phyloP scores from a whole-genome alignment of 2,329 filamentous ascomycete genomes.

The Pochonia chlamydosporia region DNA sequence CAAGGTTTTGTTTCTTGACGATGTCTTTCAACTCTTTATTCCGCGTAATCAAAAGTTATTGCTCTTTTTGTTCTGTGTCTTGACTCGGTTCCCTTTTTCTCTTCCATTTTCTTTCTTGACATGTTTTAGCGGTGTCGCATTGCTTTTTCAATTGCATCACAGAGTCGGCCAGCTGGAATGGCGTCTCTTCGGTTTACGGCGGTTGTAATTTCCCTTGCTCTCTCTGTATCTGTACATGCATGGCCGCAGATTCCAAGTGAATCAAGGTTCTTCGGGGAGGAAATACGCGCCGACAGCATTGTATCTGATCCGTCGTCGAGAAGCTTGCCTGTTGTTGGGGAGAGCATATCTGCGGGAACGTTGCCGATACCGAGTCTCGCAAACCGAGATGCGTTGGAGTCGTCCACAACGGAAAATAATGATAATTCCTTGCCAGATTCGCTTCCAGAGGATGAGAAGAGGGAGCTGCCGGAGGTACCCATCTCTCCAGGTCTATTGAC shows the following conservation, averaged over 20 bases:
- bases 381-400: not conserved
- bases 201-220: constrained; percentile 7
- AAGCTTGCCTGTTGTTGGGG: constrained; percentile 1
- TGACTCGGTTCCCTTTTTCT: too few species aligned
- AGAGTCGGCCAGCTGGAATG: not conserved
- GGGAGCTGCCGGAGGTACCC: constrained; percentile 4
- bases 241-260: constrained; percentile 10
- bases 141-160: not conserved
- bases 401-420: not conserved
- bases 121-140: too few species aligned
- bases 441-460: not conserved
- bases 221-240: constrained; percentile 7
- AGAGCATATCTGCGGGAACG: constrained; percentile 4
- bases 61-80: too few species aligned
- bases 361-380: constrained; percentile 8
- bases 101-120: too few species aligned
- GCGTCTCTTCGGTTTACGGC: not conserved
- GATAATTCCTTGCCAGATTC: not conserved
- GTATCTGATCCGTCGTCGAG: not conserved
- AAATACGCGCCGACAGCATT: not conserved
- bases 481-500: constrained; percentile 16
- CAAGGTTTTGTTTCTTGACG: too few species aligned
- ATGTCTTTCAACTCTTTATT: too few species aligned
- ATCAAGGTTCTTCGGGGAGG: constrained; percentile 4
- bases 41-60: too few species aligned